Conservation (phyloP, 495 filamentous ascomycete genomes). For the Lentithecium fluviatile region DNA sequence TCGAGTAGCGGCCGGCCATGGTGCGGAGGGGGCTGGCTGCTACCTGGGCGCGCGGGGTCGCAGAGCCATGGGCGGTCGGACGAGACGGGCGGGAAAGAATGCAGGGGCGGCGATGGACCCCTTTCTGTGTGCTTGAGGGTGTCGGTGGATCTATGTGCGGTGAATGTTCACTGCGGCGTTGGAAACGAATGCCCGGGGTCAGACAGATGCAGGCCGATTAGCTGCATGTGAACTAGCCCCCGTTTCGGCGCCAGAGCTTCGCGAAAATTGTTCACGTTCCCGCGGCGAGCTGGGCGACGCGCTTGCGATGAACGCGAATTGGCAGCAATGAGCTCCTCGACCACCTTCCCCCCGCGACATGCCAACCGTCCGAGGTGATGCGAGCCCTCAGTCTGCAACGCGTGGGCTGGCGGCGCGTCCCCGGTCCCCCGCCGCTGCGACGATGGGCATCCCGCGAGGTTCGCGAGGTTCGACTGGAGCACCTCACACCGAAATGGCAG, state of each 20-base stretch:
- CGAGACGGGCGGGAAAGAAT: too few species aligned
- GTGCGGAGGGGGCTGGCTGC: constrained; percentile 10
- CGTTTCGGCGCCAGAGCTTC: neutral
- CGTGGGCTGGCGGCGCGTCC: constrained; percentile 24
- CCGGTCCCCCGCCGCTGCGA: constrained; percentile 7
- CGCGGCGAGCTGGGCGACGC: neutral
- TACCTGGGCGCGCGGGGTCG: constrained; percentile 6
- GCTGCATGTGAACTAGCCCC: neutral
- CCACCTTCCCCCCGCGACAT: neutral
- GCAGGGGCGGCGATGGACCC: too few species aligned
- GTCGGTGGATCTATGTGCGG: too few species aligned
- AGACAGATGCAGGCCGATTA: neutral
- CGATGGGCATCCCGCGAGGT: neutral
- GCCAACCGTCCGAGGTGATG: constrained; percentile 24
- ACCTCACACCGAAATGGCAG: constrained; percentile 73
- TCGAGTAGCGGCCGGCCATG: constrained; percentile 40
- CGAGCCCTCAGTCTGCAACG: constrained; percentile 15
- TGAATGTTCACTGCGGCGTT: too few species aligned
- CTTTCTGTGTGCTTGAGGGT: too few species aligned
- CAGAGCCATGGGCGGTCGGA: constrained; percentile 10
- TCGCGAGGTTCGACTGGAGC: constrained; percentile 54
- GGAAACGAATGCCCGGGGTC: too few species aligned
- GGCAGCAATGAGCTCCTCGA: neutral
- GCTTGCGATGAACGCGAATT: constrained; percentile 5
- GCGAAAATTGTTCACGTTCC: neutral